Conservation (phyloP, 306 rosid species). For the Corylus heterophylla region DNA sequence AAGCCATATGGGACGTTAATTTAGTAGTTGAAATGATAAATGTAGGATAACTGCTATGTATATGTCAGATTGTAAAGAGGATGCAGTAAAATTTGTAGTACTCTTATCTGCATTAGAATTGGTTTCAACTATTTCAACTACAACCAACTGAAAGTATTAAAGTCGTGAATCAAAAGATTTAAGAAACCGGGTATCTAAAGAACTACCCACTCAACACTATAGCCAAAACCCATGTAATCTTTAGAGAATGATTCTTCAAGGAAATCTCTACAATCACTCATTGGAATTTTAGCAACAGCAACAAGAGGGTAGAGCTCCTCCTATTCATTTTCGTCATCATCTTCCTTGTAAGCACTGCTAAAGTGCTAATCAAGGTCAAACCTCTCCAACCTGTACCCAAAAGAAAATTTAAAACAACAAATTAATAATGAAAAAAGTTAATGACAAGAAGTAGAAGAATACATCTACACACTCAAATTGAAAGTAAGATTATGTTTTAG, state of each 20-base stretch:
- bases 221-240: background rate
- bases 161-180: too few relatives aligned
- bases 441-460: background rate
- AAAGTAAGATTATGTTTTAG: background rate
- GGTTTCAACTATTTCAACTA: background rate
- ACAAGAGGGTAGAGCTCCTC: background rate
- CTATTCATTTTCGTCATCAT: background rate
- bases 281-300: background rate
- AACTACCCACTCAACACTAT: too few relatives aligned
- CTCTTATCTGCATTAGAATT: background rate
- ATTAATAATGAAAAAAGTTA: too few relatives aligned
- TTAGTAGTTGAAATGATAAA: too few relatives aligned
- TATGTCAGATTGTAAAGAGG: too few relatives aligned
- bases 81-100: too few relatives aligned
- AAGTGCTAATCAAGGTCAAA: background rate
- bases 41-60: too few relatives aligned
- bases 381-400: background rate
- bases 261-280: too few relatives aligned
- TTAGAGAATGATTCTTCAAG: background rate
- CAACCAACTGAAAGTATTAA: too few relatives aligned
- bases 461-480: background rate
- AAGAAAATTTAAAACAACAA: background rate
- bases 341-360: too few relatives aligned
- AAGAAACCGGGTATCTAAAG: too few relatives aligned
- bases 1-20: too few relatives aligned